Percentiles rank a stretch among this genome's conserved stretches.
phyloP scores from a whole-genome alignment of 306 rosid species.

The Hippophae gyantsensis region DNA sequence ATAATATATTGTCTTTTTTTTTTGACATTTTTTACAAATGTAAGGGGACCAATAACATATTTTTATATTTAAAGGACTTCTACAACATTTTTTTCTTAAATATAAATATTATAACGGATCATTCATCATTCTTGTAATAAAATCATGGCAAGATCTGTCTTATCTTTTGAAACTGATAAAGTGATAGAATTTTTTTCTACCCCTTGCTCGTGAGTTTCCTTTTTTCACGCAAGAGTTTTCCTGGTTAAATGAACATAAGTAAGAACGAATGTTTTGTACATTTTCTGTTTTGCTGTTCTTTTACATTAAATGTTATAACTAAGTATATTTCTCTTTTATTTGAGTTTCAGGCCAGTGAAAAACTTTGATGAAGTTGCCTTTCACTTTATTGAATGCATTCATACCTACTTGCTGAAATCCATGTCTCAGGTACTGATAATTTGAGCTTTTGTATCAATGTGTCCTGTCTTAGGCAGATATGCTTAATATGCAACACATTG shows the following conservation, averaged over 20 bases:
- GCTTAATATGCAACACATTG: neutral
- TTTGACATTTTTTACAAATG: too few species aligned
- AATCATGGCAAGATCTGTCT: too few species aligned
- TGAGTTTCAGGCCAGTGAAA: conserved; percentile 58
- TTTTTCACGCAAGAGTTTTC: neutral
- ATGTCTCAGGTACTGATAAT: conserved; percentile 40
- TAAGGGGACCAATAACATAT: too few species aligned
- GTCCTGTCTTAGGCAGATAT: neutral
- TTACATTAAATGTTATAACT: neutral
- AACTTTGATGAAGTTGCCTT: conserved; percentile 73
- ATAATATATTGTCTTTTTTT: too few species aligned
- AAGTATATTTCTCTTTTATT: conserved; percentile 12
- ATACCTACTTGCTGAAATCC: conserved; percentile 47
- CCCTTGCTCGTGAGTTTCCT: neutral
- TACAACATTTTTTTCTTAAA: too few species aligned
- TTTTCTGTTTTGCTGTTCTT: neutral
- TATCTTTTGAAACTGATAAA: too few species aligned
- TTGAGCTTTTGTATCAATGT: neutral
- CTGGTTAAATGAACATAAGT: neutral
- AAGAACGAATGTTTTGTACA: neutral
- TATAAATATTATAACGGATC: too few species aligned
- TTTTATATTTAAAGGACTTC: too few species aligned
- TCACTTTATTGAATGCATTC: conserved; percentile 92
- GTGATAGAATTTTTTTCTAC: neutral
- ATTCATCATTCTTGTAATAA: too few species aligned